Conservation (phyloP, 208 protist species). For the Leishmania tarentolae region DNA sequence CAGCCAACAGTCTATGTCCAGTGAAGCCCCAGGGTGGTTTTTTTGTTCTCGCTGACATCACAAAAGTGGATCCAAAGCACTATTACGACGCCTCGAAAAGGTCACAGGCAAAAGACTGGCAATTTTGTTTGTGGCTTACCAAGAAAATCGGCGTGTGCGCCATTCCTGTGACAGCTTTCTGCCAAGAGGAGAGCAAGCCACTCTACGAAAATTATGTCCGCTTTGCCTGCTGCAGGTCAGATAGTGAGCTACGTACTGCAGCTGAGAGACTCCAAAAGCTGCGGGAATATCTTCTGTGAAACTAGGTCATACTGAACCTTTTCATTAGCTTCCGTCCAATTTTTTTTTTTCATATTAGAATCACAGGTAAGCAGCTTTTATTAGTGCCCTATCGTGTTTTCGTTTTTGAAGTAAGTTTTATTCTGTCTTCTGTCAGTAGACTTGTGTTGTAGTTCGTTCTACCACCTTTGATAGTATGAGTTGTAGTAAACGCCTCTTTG, state of each 20-base stretch:
- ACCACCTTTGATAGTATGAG: background rate
- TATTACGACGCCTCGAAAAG: conserved; percentile 62
- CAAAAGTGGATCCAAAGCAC: conserved; percentile 62
- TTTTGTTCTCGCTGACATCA: conserved; percentile 90
- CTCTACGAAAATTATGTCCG: conserved; percentile 76
- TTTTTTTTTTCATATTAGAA: background rate
- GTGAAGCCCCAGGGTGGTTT: conserved; percentile 75
- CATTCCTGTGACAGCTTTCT: conserved; percentile 89
- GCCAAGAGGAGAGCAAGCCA: conserved; percentile 40
- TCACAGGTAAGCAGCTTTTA: background rate
- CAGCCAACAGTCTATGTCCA: conserved; percentile 43
- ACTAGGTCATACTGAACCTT: background rate
- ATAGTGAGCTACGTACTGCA: conserved; percentile 54
- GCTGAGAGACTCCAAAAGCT: conserved; percentile 59
- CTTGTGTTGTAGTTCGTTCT: background rate
- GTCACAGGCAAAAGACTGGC: conserved; percentile 68
- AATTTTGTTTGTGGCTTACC: conserved; percentile 91
- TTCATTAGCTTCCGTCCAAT: background rate
- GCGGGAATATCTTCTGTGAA: conserved; percentile 35
- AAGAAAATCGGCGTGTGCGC: conserved; percentile 81
- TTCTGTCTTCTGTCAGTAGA: background rate
- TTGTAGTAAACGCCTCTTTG: background rate
- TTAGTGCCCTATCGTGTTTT: background rate
- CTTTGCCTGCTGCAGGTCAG: conserved; percentile 90
- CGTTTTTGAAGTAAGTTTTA: background rate